These are phyloP conservation scores for Limnanthes douglasii DNA, from an alignment of 345 rosid genomes.

Conservation along the genomic window DNA sequence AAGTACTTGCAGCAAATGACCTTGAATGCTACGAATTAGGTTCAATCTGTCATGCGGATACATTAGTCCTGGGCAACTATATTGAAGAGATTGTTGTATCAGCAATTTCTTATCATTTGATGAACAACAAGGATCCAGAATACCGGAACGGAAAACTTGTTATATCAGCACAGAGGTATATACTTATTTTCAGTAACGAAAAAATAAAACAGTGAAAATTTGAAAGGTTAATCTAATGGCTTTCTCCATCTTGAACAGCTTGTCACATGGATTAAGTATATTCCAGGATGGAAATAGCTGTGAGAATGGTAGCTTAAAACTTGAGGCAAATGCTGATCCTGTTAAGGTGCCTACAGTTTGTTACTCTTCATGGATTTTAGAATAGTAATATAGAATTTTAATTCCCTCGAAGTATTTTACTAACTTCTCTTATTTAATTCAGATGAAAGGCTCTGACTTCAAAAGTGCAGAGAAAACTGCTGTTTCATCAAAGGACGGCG, in stretches of 20 bases:
- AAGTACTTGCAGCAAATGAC: constrained; percentile 88
- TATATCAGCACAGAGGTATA: constrained; percentile 73
- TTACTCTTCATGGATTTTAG: constrained; percentile 3
- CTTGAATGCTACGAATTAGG: constrained; percentile 79
- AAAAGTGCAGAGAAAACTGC: constrained; percentile 53
- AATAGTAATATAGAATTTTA: neutral
- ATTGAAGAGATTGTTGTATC: constrained; percentile 79
- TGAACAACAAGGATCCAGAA: constrained; percentile 60
- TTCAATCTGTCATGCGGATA: constrained; percentile 68
- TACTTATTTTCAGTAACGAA: neutral
- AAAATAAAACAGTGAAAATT: neutral
- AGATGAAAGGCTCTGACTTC: constrained; percentile 37
- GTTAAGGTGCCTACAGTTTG: constrained; percentile 38
- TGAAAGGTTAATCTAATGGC: constrained; percentile 1
- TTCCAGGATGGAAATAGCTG: constrained; percentile 72
- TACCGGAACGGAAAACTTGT: constrained; percentile 93
- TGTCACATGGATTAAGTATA: constrained; percentile 85
- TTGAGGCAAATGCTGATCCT: constrained; percentile 63
- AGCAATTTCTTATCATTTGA: constrained; percentile 76
- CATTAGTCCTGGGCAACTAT: constrained; percentile 51
- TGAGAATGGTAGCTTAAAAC: constrained; percentile 48
- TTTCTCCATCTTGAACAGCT: constrained; percentile 32
- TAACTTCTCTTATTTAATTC: constrained; percentile 2
- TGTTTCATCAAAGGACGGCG: constrained; percentile 46
- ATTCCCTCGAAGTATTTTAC: no score